Percentiles rank a stretch among this genome's conserved stretches.
phyloP scores from a whole-genome alignment of 2,329 filamentous ascomycete species.

The Fusarium heterosporum region DNA sequence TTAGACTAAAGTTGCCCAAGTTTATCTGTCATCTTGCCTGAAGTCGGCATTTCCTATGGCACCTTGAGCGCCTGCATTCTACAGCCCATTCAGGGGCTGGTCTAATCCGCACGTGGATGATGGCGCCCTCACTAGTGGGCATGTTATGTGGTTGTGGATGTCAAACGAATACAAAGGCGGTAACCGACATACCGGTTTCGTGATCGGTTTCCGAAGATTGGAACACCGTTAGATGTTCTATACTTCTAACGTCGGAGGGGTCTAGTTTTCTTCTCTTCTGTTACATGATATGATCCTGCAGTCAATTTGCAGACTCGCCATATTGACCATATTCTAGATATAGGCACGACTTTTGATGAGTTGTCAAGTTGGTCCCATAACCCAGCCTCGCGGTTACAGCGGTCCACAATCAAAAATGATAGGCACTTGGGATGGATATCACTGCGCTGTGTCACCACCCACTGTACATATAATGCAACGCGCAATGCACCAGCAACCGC shows the following conservation, averaged over 20 bases:
- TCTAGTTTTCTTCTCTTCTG: neutral
- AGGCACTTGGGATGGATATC: conserved; percentile 3
- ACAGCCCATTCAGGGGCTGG: conserved; percentile 29
- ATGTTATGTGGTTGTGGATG: conserved; percentile 3
- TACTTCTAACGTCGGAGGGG: conserved; percentile 1
- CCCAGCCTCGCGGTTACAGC: conserved; percentile 22
- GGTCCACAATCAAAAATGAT: conserved; percentile 24
- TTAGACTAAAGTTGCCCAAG: too few species aligned
- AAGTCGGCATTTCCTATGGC: too few species aligned
- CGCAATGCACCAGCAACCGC: conserved; percentile 25
- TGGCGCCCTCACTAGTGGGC: conserved; percentile 23
- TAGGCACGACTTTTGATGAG: conserved; percentile 8
- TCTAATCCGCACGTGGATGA: conserved; percentile 5
- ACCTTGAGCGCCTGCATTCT: too few species aligned
- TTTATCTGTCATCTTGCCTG: too few species aligned
- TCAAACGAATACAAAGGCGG: conserved; percentile 23
- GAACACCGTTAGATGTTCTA: conserved; percentile 5
- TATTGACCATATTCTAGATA: neutral
- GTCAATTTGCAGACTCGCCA: neutral
- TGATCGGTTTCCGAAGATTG: conserved; percentile 9
- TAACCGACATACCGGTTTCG: conserved; percentile 21
- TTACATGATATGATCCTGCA: neutral
- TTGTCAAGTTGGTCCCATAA: conserved; percentile 18
- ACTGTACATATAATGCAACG: conserved; percentile 26
- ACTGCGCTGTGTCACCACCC: conserved; percentile 13